Evolutionary conservation across 2,329 filamentous ascomycete genomes (phyloP), one percentile per base, ranked within the genome.

Genomic region (Botrytis paeoniae): DNA sequence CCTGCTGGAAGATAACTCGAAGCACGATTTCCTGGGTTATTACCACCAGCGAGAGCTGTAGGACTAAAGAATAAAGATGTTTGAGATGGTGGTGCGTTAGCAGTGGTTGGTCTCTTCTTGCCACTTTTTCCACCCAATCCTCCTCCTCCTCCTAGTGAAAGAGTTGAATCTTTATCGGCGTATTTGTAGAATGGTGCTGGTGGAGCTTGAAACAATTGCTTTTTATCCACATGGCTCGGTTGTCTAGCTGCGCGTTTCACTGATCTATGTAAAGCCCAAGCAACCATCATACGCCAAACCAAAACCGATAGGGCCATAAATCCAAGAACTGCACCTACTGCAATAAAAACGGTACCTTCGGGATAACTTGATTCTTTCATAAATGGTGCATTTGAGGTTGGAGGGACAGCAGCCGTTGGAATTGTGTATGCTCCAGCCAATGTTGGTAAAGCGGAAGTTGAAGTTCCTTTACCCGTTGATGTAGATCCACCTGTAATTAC

Each of bases 261-360:
- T 51, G 93, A 96, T 74, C 95, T 93, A 82, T 98, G 95, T 73
- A 99, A 89, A 60, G 95, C 92, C 88, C 94, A 97, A 74, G 93
- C 94, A 74, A 98, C 90, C 72, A 98, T 88, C 69, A 87, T 91
- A 74, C 95, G 93, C 96, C 96, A 99, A 73, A 92, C 86, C 20
- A 99, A 86, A 62, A 98, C 89, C n/a, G 90, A 90, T 14, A 94
- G 85, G 18, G 90, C 93, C 76, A 98, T 89, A 76, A 94, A 91
- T 25, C 93, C 96, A 10, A 99, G 88, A 41, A 94, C 91, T 39
- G 94, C 92, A 63, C 96, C 96, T 1, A 98, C 96, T 35, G 91
- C 92, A 79, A 99, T 99, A 84, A 99, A 99, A 74, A 99, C 92
- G 6, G 95, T 98, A 71, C 96, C 96, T 79, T 98, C 93, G 3